Conservation (phyloP, 345 rosid species). For the Erodium maritimum region DNA sequence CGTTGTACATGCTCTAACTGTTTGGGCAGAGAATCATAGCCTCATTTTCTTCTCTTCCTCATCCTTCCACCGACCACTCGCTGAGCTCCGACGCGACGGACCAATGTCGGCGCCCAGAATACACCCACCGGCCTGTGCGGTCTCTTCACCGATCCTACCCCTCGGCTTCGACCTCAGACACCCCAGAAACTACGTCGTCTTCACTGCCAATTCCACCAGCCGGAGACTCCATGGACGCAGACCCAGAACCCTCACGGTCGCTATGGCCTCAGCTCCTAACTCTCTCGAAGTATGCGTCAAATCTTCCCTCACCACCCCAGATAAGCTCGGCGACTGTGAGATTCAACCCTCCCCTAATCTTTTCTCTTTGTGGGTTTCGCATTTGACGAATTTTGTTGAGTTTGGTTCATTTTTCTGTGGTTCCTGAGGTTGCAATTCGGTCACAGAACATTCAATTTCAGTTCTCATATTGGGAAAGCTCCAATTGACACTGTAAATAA, state of each 20-base stretch:
- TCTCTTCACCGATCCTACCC: slow-evolving; percentile 35
- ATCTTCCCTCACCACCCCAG: slow-evolving; percentile 66
- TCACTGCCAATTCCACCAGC: not conserved
- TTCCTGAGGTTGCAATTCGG: not conserved
- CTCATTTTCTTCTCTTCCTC: no score
- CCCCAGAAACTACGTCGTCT: slow-evolving; percentile 11
- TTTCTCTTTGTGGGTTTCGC: not conserved
- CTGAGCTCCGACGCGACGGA: no score
- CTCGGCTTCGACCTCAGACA: slow-evolving; percentile 19
- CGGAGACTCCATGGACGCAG: slow-evolving; percentile 12
- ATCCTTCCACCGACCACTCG: no score
- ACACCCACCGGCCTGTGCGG: slow-evolving; percentile 30
- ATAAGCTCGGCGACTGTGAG: slow-evolving; percentile 82
- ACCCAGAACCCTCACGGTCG: slow-evolving; percentile 19
- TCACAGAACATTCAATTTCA: not conserved
- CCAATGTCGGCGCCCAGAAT: slow-evolving; percentile 44
- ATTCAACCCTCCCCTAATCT: slow-evolving; percentile 6
- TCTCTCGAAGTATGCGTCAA: slow-evolving; percentile 79
- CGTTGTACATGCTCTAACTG: no score
- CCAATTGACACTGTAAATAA: not conserved
- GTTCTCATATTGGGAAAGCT: not conserved
- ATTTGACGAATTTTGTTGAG: not conserved
- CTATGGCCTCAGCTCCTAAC: slow-evolving; percentile 27
- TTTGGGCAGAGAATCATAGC: no score
- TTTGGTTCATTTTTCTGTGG: not conserved